A percentile compares a stretch with the other conserved stretches of the same genome.
These are phyloP conservation scores for Coniella vitis DNA, from an alignment of 2,329 filamentous ascomycete species.

Conservation along the genomic window DNA sequence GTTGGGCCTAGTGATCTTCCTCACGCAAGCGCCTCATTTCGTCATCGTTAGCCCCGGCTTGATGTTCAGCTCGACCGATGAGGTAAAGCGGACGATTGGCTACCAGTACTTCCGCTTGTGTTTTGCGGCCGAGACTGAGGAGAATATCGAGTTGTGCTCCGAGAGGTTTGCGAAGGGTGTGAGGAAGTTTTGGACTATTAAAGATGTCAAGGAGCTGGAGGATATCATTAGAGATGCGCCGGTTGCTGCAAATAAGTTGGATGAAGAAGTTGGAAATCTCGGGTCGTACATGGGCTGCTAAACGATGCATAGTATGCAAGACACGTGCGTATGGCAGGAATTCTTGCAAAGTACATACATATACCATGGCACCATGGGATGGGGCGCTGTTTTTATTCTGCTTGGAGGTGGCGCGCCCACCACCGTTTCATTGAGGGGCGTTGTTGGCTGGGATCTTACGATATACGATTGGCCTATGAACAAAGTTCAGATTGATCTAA, in stretches of 20 bases:
- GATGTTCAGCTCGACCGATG: slow-evolving; percentile 64
- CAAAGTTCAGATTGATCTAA: no score
- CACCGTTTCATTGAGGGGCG: no score
- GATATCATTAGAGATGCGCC: slow-evolving; percentile 41
- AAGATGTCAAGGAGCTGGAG: slow-evolving; percentile 58
- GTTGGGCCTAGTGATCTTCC: slow-evolving; percentile 62
- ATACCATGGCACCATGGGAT: no score
- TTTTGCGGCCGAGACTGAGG: slow-evolving; percentile 76
- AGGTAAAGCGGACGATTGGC: slow-evolving; percentile 50
- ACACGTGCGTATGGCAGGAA: not conserved
- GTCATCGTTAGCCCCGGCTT: slow-evolving; percentile 65
- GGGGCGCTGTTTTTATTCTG: no score
- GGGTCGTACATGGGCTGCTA: slow-evolving; percentile 26
- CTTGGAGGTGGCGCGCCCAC: no score
- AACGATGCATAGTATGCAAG: not conserved
- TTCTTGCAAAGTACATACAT: no score
- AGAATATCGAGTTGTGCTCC: slow-evolving; percentile 56
- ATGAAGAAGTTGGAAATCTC: slow-evolving; percentile 23
- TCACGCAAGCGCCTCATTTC: slow-evolving; percentile 61
- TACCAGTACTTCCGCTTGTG: slow-evolving; percentile 74
- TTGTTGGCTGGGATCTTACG: no score
- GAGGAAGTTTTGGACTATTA: slow-evolving; percentile 70
- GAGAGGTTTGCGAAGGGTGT: slow-evolving; percentile 62
- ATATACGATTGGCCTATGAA: no score
- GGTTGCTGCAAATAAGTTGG: slow-evolving; percentile 12